These are phyloP conservation scores for Cryptosporidium andersoni DNA, from an alignment of 169 alveolate genomes.

Conservation along the genomic window DNA sequence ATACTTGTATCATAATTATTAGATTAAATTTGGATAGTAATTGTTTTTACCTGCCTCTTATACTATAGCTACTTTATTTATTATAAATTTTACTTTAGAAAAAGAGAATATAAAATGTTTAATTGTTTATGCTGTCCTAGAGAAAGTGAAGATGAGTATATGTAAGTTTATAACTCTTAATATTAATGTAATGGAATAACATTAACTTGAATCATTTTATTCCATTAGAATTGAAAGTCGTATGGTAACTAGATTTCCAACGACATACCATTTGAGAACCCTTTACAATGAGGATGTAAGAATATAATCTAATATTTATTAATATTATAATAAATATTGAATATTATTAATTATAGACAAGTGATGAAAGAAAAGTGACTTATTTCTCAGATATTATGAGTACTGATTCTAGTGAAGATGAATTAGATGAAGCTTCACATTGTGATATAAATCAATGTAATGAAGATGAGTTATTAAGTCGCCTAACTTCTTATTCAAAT, in stretches of 20 bases:
- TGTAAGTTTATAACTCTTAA: not conserved
- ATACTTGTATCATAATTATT: too few species aligned
- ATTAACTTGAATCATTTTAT: not conserved
- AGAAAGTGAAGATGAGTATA: conserved; percentile 35
- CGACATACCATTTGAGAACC: conserved; percentile 67
- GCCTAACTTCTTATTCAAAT: too few species aligned
- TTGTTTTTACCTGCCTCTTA: too few species aligned
- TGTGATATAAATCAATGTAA: too few species aligned
- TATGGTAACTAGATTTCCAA: conserved; percentile 39
- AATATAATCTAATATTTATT: too few species aligned
- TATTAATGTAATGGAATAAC: not conserved
- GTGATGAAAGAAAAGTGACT: not conserved
- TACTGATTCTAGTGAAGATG: too few species aligned
- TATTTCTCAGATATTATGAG: too few species aligned
- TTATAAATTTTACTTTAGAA: too few species aligned
- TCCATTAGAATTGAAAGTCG: conserved; percentile 21
- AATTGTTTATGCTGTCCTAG: conserved; percentile 65
- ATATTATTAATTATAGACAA: not conserved
- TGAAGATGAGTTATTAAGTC: too few species aligned
- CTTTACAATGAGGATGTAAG: conserved; percentile 60
- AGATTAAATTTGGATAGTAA: too few species aligned
- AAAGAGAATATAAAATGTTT: conserved; percentile 2
- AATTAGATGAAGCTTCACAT: too few species aligned
- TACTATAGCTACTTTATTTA: too few species aligned
- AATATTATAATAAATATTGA: not conserved